Evolutionary conservation across 441 rosid genomes (phyloP).

Genomic region (Adansonia madagascariensis): DNA sequence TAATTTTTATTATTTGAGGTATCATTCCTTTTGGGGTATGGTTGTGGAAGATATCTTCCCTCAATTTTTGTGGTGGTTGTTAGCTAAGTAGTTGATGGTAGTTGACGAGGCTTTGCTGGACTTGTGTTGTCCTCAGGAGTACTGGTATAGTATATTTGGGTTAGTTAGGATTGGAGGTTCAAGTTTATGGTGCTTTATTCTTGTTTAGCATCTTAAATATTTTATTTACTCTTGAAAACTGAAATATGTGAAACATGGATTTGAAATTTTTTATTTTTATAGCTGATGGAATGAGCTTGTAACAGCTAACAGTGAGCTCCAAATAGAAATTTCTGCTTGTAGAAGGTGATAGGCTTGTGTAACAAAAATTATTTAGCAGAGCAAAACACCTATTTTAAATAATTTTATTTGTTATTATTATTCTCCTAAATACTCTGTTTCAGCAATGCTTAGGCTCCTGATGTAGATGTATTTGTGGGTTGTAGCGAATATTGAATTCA

Average conservation of each 20-base stretch:
- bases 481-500: slow-evolving; percentile 5
- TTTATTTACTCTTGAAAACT: not conserved
- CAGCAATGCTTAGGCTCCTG: not conserved
- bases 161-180: not conserved
- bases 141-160: not conserved
- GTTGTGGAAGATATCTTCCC: too few species aligned
- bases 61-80: not conserved
- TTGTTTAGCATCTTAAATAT: not conserved
- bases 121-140: not conserved
- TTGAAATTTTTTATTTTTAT: not conserved
- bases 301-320: not conserved
- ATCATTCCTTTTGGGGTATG: too few species aligned
- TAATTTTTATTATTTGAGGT: not conserved
- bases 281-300: not conserved
- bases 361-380: not conserved
- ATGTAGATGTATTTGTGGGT: not conserved
- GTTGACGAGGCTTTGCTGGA: not conserved
- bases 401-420: not conserved
- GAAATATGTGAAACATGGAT: not conserved
- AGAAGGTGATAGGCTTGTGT: not conserved
- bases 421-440: not conserved
- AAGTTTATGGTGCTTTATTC: not conserved
- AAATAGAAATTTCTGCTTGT: not conserved
- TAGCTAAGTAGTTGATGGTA: not conserved
- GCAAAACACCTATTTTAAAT: not conserved